phyloP scores from a whole-genome alignment of 768 basidiomycete species.

The Suillus luteus region DNA sequence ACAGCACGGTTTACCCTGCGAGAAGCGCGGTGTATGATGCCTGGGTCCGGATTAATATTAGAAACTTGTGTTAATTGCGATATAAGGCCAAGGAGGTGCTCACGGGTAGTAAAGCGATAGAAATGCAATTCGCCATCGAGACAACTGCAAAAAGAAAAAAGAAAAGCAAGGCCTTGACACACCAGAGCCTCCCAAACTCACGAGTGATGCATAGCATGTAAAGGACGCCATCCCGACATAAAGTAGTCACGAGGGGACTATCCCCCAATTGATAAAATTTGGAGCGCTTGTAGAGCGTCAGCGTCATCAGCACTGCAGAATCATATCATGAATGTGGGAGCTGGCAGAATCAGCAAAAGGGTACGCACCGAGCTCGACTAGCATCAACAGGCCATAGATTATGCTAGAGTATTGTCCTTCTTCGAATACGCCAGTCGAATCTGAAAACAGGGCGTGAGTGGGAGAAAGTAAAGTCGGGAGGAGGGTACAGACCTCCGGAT shows the following conservation, averaged over 20 bases:
- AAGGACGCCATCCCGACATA: background rate
- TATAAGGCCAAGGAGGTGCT: background rate
- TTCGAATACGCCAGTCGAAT: slow-evolving; percentile 3
- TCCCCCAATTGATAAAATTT: background rate
- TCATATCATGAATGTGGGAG: too few species aligned
- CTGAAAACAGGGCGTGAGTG: background rate
- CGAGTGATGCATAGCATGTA: slow-evolving; percentile 2
- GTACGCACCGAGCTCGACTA: background rate
- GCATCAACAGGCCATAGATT: slow-evolving; percentile 3
- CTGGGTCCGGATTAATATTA: background rate
- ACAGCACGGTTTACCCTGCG: background rate
- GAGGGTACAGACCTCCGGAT: background rate
- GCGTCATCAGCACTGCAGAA: background rate
- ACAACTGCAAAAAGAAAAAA: background rate
- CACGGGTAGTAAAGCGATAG: background rate
- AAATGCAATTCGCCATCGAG: background rate
- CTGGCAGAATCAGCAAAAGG: background rate
- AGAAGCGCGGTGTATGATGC: background rate
- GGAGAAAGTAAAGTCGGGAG: background rate
- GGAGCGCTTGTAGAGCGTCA: slow-evolving; percentile 3
- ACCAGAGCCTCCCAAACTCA: background rate
- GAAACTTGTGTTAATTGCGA: background rate
- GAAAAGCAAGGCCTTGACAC: background rate
- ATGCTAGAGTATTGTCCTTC: background rate
- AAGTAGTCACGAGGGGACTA: background rate